A percentile compares a stretch with the other conserved stretches of the same genome.
phyloP scores from a whole-genome alignment of 805 yeast genomes.

The Candida anglica region DNA sequence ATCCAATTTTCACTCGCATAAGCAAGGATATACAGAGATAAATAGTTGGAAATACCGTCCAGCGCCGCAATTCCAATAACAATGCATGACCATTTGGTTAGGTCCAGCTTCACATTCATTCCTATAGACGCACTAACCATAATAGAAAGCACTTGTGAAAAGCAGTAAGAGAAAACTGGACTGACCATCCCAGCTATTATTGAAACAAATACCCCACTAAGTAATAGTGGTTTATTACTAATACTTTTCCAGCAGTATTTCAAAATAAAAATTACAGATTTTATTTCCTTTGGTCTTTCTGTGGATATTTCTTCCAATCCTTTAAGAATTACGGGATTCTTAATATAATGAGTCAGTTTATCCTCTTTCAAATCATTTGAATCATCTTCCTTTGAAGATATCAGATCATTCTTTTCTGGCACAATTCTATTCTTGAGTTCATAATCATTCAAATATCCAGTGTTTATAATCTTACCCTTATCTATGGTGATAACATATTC shows the following conservation, averaged over 20 bases:
- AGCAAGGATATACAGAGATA: slow-evolving; percentile 47
- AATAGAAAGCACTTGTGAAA: slow-evolving; percentile 65
- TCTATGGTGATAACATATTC: slow-evolving; percentile 61
- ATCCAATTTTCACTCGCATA: slow-evolving; percentile 70
- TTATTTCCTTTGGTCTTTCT: slow-evolving; percentile 11
- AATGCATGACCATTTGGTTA: slow-evolving; percentile 61
- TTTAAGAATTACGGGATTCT: slow-evolving; percentile 18
- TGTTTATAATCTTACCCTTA: slow-evolving; percentile 45
- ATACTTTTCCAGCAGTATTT: slow-evolving; percentile 18
- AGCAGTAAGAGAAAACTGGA: slow-evolving; percentile 76
- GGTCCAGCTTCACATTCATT: slow-evolving; percentile 21
- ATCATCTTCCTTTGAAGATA: background rate
- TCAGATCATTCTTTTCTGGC: background rate
- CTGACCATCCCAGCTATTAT: slow-evolving; percentile 57
- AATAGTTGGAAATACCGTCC: slow-evolving; percentile 58
- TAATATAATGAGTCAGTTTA: slow-evolving; percentile 9
- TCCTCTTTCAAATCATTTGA: background rate
- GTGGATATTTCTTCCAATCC: slow-evolving; percentile 13
- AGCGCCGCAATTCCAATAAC: slow-evolving; percentile 58
- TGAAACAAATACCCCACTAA: slow-evolving; percentile 52
- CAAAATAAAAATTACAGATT: slow-evolving; percentile 20
- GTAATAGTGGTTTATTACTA: slow-evolving; percentile 14
- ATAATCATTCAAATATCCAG: slow-evolving; percentile 11
- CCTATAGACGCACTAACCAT: slow-evolving; percentile 47
- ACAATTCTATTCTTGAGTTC: background rate